Evolutionary conservation across 2,329 filamentous ascomycete genomes (phyloP).

Genomic region (Tothia fuscella): DNA sequence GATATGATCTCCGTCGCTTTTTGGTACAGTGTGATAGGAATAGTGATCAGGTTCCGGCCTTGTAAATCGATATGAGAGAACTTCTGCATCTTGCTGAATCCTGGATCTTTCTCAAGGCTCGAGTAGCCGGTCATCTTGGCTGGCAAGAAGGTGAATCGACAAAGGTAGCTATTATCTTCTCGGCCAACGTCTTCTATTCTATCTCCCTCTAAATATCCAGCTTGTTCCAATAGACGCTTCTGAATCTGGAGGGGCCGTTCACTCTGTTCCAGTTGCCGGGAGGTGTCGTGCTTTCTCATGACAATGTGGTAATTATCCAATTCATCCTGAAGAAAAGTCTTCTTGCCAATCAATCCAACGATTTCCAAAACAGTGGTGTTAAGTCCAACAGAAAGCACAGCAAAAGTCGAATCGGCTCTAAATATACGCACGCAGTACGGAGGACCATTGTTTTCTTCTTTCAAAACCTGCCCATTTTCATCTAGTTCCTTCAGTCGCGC

Average conservation of each 20-base stretch:
- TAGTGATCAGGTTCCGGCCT: conserved; percentile 82
- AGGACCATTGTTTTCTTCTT: conserved; percentile 60
- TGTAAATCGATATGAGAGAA: conserved; percentile 90
- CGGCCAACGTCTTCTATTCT: conserved; percentile 85
- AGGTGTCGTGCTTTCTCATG: conserved; percentile 82
- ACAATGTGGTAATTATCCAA: conserved; percentile 93
- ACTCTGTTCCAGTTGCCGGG: conserved; percentile 62
- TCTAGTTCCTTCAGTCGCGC: conserved; percentile 50
- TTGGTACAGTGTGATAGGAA: conserved; percentile 86
- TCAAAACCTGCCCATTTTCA: conserved; percentile 53
- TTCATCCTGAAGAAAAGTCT: conserved; percentile 83
- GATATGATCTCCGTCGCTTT: conserved; percentile 89
- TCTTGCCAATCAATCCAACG: conserved; percentile 81
- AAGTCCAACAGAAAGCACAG: conserved; percentile 73
- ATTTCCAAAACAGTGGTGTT: conserved; percentile 80
- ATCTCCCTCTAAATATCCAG: conserved; percentile 79
- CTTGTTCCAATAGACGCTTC: conserved; percentile 79
- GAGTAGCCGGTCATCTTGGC: conserved; percentile 72
- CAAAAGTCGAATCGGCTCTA: conserved; percentile 85
- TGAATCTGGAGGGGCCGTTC: conserved; percentile 86
- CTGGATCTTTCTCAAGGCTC: conserved; percentile 62
- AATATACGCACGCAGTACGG: conserved; percentile 94
- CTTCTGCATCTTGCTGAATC: conserved; percentile 72
- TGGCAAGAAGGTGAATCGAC: conserved; percentile 88
- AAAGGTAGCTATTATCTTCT: conserved; percentile 95